Evolutionary conservation across 139 green algal species (phyloP), one percentile per base, ranked within the genome.

Genomic region (Micractinium sp.): DNA sequence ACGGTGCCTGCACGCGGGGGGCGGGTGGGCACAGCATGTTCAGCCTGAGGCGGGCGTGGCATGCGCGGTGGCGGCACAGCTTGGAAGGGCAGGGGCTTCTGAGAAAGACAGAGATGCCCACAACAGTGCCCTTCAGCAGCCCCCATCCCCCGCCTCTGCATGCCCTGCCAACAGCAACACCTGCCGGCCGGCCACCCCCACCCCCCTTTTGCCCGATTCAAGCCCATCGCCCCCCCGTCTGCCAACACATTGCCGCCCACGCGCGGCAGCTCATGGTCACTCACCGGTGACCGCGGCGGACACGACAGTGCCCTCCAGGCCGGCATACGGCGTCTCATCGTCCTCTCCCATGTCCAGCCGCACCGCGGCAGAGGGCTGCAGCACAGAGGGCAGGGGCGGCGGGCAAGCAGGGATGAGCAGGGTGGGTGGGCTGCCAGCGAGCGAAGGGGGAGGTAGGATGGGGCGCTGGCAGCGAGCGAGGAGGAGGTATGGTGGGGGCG

Each of bases 311-410:
- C 85, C 89, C 0, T 77, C 76, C 81, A 67, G 56, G 4, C 82
- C 88, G 23, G 93, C 88, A 73, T 81, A 96, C 0, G 74, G 74
- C 22, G 76, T 39, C 12, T 33, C 83, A 4, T 94, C 78, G 19
- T 77, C 41, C 38, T 83, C 88, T 27, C 78, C 88, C 63, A 77
- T 38, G 7, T 56, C 88, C 25, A 91, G 18, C 0, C 79, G 81
- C 69, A 74, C 25, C 12, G 38, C 41, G 12, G 81, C 71, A 36
- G 88, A 91, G 27, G 47, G 33, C 76, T 85, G 74, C 74, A 67
- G 16, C n/a, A n/a, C n/a, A 79, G 27, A 15, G 60, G 38, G 35
- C 18, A 36, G 13, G 27, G 61, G 38, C 47, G 47, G 47, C 9
- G 47, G 47, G 47, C 31, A 14, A 22, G 77, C 12, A 20, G 77